These are phyloP conservation scores for Pichia sorboxylosa DNA, from an alignment of 1,139 yeast genomes.

Conservation along the genomic window DNA sequence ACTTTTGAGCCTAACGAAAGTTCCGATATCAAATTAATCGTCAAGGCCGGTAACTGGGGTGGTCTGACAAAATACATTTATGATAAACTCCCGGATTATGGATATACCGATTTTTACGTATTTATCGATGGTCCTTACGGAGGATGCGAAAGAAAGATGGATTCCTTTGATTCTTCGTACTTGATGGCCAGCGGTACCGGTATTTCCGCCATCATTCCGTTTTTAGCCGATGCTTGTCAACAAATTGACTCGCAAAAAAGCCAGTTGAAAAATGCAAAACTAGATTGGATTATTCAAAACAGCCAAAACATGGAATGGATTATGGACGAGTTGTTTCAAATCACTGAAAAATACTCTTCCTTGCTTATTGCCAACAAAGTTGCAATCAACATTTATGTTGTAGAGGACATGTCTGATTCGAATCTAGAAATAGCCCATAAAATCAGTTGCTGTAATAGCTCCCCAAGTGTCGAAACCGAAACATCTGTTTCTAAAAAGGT, in stretches of 20 bases:
- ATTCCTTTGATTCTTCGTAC: constrained; percentile 37
- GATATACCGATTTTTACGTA: constrained; percentile 22
- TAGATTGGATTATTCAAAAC: constrained; percentile 40
- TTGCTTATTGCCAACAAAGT: constrained; percentile 8
- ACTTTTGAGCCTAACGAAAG: constrained; percentile 22
- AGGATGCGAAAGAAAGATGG: constrained; percentile 39
- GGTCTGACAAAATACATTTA: constrained; percentile 37
- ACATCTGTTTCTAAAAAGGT: background rate
- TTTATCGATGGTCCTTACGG: constrained; percentile 58
- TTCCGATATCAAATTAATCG: constrained; percentile 34
- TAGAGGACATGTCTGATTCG: background rate
- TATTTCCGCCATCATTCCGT: constrained; percentile 35
- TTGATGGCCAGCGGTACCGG: constrained; percentile 44
- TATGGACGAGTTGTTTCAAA: constrained; percentile 27
- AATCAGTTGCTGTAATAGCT: background rate
- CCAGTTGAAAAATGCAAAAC: constrained; percentile 24
- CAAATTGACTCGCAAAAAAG: constrained; percentile 4
- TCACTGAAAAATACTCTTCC: constrained; percentile 1
- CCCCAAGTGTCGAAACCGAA: constrained; percentile 1
- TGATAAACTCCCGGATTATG: constrained; percentile 19
- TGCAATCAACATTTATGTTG: constrained; percentile 16
- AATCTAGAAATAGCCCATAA: background rate
- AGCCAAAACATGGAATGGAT: constrained; percentile 36
- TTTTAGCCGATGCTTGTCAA: constrained; percentile 3
- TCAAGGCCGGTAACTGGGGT: constrained; percentile 31